Conservation (phyloP, 2,329 filamentous ascomycete genomes). For the Aspergillus nomiae region DNA sequence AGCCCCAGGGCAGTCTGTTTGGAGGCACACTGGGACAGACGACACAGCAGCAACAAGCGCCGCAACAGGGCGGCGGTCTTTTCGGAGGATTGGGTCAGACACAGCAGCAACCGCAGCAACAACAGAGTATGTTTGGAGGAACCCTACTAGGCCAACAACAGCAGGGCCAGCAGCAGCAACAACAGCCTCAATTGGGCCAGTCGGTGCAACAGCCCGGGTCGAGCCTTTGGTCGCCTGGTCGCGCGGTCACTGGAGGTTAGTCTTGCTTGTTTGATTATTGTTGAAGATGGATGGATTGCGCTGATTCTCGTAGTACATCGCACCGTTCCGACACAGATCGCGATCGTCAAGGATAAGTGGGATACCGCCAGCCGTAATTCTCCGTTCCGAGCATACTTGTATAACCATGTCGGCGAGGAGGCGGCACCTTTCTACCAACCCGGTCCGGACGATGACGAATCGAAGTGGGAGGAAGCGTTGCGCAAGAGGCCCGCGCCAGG, state of each 20-base stretch:
- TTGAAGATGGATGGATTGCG: slow-evolving; percentile 5
- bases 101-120: slow-evolving; percentile 45
- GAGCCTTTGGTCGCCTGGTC: slow-evolving; percentile 47
- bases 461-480: slow-evolving; percentile 66
- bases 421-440: slow-evolving; percentile 64
- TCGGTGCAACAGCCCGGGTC: slow-evolving; percentile 41
- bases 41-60: slow-evolving; percentile 20
- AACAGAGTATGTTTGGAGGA: slow-evolving; percentile 30
- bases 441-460: slow-evolving; percentile 58
- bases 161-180: slow-evolving; percentile 30
- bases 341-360: slow-evolving; percentile 65
- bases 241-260: slow-evolving; percentile 46
- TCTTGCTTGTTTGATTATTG: slow-evolving; percentile 14
- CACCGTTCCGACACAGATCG: slow-evolving; percentile 62
- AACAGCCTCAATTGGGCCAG: slow-evolving; percentile 47
- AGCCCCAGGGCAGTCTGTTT: slow-evolving; percentile 32
- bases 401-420: slow-evolving; percentile 63
- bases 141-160: slow-evolving; percentile 30
- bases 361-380: slow-evolving; percentile 54
- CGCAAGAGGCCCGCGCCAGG: slow-evolving; percentile 59
- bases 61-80: slow-evolving; percentile 40
- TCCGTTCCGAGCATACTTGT: slow-evolving; percentile 63
- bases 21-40: slow-evolving; percentile 21
- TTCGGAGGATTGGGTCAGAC: slow-evolving; percentile 44
- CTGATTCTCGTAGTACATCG: slow-evolving; percentile 53